Percentiles rank a stretch among this genome's conserved stretches.
Conservation (phyloP, 2,329 filamentous ascomycete genomes). For the Colletotrichum incanum region DNA sequence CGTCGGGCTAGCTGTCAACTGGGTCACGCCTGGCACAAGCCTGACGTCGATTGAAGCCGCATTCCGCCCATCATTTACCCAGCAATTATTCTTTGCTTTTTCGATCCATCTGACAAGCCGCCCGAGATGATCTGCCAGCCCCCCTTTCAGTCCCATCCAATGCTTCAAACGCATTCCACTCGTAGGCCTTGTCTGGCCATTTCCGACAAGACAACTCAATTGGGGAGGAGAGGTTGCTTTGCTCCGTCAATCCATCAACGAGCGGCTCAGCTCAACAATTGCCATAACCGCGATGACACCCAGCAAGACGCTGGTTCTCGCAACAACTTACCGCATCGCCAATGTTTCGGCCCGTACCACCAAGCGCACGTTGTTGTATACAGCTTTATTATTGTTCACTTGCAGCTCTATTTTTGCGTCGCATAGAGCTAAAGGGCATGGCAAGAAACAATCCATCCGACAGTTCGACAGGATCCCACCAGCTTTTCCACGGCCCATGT, state of each 20-base stretch:
- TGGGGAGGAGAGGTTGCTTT: background rate
- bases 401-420: background rate
- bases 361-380: background rate
- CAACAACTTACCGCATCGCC: background rate
- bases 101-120: slow-evolving; percentile 14
- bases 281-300: background rate
- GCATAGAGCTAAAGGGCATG: background rate
- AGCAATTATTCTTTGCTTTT: slow-evolving; percentile 19
- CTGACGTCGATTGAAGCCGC: background rate
- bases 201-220: background rate
- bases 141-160: background rate
- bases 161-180: slow-evolving; percentile 18
- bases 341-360: background rate
- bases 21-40: slow-evolving; percentile 3
- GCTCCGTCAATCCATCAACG: too few relatives aligned
- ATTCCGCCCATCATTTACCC: background rate
- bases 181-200: slow-evolving; percentile 6
- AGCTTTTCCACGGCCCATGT: background rate
- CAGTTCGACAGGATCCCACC: background rate
- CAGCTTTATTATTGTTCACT: background rate
- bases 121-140: slow-evolving; percentile 20
- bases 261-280: slow-evolving; percentile 1
- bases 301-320: background rate
- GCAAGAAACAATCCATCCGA: background rate
- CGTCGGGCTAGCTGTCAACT: background rate